A percentile compares a stretch with the other conserved stretches of the same genome.
Conservation (phyloP, 495 filamentous ascomycete genomes). For the Mycothermus thermophilus region DNA sequence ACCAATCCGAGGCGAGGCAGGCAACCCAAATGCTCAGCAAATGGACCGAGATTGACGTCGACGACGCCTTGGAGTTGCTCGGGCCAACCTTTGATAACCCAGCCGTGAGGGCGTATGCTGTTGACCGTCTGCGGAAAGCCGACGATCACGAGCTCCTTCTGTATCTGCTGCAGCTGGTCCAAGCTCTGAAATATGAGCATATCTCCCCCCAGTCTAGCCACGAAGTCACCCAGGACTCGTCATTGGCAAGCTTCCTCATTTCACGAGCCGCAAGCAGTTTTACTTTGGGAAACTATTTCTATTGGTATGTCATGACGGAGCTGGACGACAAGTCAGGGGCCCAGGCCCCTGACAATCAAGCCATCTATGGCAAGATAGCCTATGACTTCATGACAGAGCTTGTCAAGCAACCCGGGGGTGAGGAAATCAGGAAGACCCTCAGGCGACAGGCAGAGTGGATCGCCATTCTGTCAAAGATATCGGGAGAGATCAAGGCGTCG, state of each 20-base stretch:
- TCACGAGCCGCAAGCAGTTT: conserved; percentile 71
- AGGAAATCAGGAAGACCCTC: conserved; percentile 58
- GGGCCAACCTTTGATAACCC: conserved; percentile 84
- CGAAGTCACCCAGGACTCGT: conserved; percentile 63
- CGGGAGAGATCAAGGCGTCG: conserved; percentile 74
- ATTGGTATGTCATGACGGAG: conserved; percentile 98
- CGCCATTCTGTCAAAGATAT: conserved; percentile 72
- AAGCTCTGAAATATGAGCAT: conserved; percentile 91
- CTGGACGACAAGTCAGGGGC: conserved; percentile 64
- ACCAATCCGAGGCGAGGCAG: conserved; percentile 72
- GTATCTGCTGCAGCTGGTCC: conserved; percentile 89
- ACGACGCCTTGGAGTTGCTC: conserved; percentile 88
- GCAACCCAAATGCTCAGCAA: conserved; percentile 79
- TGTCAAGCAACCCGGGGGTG: conserved; percentile 44
- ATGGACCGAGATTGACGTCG: conserved; percentile 96
- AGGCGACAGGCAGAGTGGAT: conserved; percentile 83
- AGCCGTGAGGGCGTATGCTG: conserved; percentile 80
- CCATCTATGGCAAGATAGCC: conserved; percentile 79
- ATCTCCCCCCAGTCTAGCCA: conserved; percentile 44
- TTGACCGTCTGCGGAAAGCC: conserved; percentile 77
- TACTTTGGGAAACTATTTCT: conserved; percentile 83
- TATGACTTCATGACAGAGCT: conserved; percentile 91
- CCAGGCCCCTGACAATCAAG: conserved; percentile 55
- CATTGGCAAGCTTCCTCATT: conserved; percentile 81
- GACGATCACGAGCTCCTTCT: conserved; percentile 88